A percentile compares a stretch with the other conserved stretches of the same genome.
Conservation (phyloP, 2,329 filamentous ascomycete species). For the Teratosphaeriaceae sp. region DNA sequence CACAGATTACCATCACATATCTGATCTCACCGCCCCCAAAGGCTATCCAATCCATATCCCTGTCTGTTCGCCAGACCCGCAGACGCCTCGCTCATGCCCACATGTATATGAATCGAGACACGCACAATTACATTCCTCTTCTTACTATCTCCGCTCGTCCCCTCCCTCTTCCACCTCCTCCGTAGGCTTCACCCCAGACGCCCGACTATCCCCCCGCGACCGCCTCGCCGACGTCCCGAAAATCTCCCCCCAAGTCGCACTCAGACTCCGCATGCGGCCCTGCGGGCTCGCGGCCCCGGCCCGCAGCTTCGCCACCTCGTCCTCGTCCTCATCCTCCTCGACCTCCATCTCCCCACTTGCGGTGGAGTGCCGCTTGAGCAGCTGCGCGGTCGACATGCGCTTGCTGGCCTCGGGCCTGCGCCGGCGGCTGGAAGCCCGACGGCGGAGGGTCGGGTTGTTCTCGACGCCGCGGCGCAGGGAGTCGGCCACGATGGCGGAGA, state of each 20-base stretch:
- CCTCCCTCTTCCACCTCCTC: neutral
- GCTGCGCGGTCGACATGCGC: neutral
- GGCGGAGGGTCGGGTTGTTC: constrained; percentile 10
- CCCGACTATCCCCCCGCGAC: neutral
- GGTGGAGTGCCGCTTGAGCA: constrained; percentile 17
- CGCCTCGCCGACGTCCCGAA: constrained; percentile 10
- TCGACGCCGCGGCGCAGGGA: constrained; percentile 52
- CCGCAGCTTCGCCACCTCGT: constrained; percentile 11
- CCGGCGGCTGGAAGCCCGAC: constrained; percentile 2
- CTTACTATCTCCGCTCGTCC: too few relatives aligned
- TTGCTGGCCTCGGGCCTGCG: neutral
- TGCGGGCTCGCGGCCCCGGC: constrained; percentile 12
- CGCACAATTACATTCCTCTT: too few relatives aligned
- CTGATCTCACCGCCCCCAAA: too few relatives aligned
- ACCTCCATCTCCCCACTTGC: constrained; percentile 21
- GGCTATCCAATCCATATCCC: too few relatives aligned
- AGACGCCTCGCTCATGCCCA: too few relatives aligned
- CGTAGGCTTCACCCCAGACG: neutral
- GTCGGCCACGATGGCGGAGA: constrained; percentile 60
- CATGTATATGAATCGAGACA: too few relatives aligned
- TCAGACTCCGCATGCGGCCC: constrained; percentile 18
- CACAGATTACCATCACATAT: too few relatives aligned
- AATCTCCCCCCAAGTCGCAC: constrained; percentile 22
- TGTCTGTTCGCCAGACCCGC: too few relatives aligned
- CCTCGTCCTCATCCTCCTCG: constrained; percentile 16